These are phyloP conservation scores for Pascua sp. DNA, from an alignment of 1,284 basidiomycete species.

Conservation along the genomic window DNA sequence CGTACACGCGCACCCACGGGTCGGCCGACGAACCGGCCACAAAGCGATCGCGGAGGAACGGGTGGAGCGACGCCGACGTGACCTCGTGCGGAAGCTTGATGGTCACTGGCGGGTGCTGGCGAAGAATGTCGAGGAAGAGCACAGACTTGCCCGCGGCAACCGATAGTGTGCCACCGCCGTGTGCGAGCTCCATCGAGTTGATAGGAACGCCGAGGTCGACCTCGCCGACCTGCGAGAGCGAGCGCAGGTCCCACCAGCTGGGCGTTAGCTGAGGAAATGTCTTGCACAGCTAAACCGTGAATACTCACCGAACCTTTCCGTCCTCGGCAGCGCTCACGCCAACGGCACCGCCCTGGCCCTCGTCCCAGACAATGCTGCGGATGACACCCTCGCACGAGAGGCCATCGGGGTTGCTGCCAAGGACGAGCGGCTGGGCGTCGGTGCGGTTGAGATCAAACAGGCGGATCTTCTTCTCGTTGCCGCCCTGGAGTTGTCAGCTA, in stretches of 20 bases:
- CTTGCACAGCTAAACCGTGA: not conserved
- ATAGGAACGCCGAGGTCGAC: constrained; percentile 75
- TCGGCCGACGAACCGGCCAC: constrained; percentile 86
- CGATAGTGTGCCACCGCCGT: constrained; percentile 77
- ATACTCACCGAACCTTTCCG: constrained; percentile 73
- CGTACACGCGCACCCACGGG: constrained; percentile 95
- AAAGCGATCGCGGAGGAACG: constrained; percentile 80
- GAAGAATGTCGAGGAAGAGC: constrained; percentile 62
- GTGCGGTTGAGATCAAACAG: constrained; percentile 82
- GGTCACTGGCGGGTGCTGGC: constrained; percentile 54
- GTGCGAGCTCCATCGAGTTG: constrained; percentile 87
- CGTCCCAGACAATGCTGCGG: constrained; percentile 90
- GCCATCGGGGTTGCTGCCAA: constrained; percentile 60
- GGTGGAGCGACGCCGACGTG: constrained; percentile 89
- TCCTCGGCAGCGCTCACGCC: constrained; percentile 90
- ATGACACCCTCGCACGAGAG: constrained; percentile 75
- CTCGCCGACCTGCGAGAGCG: constrained; percentile 65
- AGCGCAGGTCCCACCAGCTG: constrained; percentile 95
- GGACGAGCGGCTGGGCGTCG: constrained; percentile 78
- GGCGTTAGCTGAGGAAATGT: not conserved
- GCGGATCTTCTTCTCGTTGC: constrained; percentile 95
- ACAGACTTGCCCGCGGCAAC: constrained; percentile 89
- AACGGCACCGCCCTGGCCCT: constrained; percentile 61
- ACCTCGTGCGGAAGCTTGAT: constrained; percentile 69
- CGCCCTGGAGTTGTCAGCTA: constrained; percentile 60